These are phyloP conservation scores for Fusarium sp. DNA, from an alignment of 2,329 filamentous ascomycete genomes.

Conservation along the genomic window DNA sequence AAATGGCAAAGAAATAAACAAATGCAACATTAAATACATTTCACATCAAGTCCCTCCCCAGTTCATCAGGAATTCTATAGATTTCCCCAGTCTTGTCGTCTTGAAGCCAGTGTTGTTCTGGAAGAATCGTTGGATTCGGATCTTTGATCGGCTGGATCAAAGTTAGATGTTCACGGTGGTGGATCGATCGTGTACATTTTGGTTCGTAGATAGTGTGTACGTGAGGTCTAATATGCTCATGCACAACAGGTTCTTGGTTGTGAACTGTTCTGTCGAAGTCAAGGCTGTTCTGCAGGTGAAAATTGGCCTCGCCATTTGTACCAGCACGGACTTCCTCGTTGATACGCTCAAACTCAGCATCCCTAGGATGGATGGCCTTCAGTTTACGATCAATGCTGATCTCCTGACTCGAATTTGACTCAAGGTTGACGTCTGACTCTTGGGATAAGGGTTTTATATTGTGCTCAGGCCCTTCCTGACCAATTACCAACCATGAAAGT, in stretches of 20 bases:
- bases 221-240: slow-evolving; percentile 38
- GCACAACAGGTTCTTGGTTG: slow-evolving; percentile 24
- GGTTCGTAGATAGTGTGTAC: slow-evolving; percentile 41
- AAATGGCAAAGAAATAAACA: background rate
- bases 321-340: slow-evolving; percentile 21
- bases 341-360: slow-evolving; percentile 28
- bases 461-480: slow-evolving; percentile 11
- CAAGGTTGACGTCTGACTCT: slow-evolving; percentile 14
- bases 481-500: slow-evolving; percentile 20
- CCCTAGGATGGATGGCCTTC: background rate
- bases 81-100: slow-evolving; percentile 45
- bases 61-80: slow-evolving; percentile 43
- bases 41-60: slow-evolving; percentile 33
- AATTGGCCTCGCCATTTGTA: slow-evolving; percentile 14
- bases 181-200: slow-evolving; percentile 40
- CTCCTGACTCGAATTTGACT: slow-evolving; percentile 19
- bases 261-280: slow-evolving; percentile 42
- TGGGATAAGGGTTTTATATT: slow-evolving; percentile 6
- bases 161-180: slow-evolving; percentile 41
- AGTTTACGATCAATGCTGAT: background rate
- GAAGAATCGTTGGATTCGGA: slow-evolving; percentile 37
- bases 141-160: slow-evolving; percentile 45
- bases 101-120: slow-evolving; percentile 40
- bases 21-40: background rate
- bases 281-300: slow-evolving; percentile 29